phyloP scores from a whole-genome alignment of 257 asterid species.

The Henckelia pumila region DNA sequence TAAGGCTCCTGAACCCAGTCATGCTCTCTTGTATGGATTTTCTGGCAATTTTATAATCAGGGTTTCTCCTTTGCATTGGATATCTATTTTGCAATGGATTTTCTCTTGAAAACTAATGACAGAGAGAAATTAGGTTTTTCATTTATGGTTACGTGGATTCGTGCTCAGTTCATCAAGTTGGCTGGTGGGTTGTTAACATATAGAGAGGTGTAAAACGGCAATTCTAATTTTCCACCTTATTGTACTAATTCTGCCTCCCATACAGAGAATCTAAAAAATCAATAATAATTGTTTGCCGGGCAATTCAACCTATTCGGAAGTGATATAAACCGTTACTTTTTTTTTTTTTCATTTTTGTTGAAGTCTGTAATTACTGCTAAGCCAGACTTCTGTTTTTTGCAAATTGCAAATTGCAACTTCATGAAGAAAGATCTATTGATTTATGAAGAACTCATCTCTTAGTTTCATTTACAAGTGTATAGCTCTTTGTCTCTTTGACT shows the following conservation, averaged over 20 bases:
- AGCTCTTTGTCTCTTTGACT: neutral
- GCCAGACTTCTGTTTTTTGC: too few relatives aligned
- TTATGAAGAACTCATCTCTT: too few relatives aligned
- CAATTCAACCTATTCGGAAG: neutral
- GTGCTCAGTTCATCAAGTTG: neutral
- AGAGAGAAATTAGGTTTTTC: neutral
- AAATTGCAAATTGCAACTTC: too few relatives aligned
- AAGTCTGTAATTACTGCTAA: too few relatives aligned
- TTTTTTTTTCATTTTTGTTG: too few relatives aligned
- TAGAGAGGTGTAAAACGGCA: neutral
- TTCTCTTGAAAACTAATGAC: neutral
- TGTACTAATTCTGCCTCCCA: neutral
- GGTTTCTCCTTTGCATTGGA: neutral
- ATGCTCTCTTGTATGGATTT: neutral
- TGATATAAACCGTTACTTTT: neutral
- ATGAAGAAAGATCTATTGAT: too few relatives aligned
- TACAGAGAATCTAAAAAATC: too few relatives aligned
- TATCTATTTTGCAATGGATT: neutral
- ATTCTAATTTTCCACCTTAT: neutral
- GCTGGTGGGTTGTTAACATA: neutral
- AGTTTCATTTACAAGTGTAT: neutral
- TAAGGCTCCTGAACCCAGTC: neutral
- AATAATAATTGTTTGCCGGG: neutral
- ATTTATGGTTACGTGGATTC: neutral
- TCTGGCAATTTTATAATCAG: neutral